These are phyloP conservation scores for Auriscalpium vulgare DNA, from an alignment of 768 basidiomycete species.

Conservation along the genomic window DNA sequence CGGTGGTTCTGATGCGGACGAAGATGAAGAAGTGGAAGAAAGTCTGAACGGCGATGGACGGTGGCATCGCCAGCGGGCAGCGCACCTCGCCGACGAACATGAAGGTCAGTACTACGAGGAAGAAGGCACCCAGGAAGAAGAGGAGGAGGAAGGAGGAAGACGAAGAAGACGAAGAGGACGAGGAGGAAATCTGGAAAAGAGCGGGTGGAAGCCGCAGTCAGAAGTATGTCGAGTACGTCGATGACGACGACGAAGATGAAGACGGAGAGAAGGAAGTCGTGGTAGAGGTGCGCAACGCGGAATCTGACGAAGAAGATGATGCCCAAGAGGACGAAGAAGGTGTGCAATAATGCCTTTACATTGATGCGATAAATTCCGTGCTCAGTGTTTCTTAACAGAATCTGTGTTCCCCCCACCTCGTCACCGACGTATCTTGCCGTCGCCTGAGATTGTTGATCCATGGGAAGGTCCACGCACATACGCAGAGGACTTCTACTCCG, in stretches of 20 bases:
- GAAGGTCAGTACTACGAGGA: conserved; percentile 3
- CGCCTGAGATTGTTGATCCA: conserved; percentile 29
- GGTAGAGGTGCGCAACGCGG: conserved; percentile 23
- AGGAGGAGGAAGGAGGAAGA: conserved; percentile 15
- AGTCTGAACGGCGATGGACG: conserved; percentile 22
- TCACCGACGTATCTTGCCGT: no score
- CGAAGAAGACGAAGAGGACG: conserved; percentile 19
- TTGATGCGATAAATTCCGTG: no score
- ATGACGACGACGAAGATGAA: conserved; percentile 26
- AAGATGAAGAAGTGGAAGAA: conserved; percentile 25
- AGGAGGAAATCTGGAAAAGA: conserved; percentile 33
- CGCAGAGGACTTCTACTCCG: conserved; percentile 38
- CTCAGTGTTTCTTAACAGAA: no score
- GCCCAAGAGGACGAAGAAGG: conserved; percentile 10
- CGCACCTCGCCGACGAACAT: conserved; percentile 4
- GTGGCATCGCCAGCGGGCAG: background rate
- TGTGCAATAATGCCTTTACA: background rate
- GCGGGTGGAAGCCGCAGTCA: background rate
- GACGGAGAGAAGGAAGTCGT: conserved; percentile 35
- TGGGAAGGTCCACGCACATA: conserved; percentile 33
- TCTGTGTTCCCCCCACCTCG: no score
- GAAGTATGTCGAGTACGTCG: background rate
- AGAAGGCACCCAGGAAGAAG: conserved; percentile 9
- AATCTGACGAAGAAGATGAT: conserved; percentile 1
- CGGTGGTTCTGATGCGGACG: conserved; percentile 18